Percentiles rank a stretch among this genome's conserved stretches.
These are phyloP conservation scores for Kurtzmaniella fragi DNA, from an alignment of 805 yeast species.

Conservation along the genomic window DNA sequence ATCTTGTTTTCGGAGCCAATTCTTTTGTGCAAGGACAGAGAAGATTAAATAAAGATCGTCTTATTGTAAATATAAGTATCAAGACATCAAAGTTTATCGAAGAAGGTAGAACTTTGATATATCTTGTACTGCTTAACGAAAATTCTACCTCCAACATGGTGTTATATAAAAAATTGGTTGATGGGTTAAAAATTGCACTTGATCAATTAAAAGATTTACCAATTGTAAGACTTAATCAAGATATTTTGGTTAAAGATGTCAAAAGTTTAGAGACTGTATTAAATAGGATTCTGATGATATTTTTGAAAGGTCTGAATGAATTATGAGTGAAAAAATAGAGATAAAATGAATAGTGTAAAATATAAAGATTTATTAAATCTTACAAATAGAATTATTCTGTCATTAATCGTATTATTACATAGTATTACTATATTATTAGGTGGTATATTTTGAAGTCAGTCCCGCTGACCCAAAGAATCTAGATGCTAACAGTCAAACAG, in stretches of 20 bases:
- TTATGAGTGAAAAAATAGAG: background rate
- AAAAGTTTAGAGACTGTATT: background rate
- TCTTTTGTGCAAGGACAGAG: conserved; percentile 15
- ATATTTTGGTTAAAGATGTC: conserved; percentile 1
- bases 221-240: conserved; percentile 1
- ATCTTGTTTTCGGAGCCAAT: conserved; percentile 22
- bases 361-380: background rate
- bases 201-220: background rate
- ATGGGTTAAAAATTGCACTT: conserved; percentile 6
- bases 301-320: background rate
- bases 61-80: conserved; percentile 22
- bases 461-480: background rate
- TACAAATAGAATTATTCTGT: too few relatives aligned
- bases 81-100: conserved; percentile 27
- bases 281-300: background rate
- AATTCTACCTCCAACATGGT: conserved; percentile 28
- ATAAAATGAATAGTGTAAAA: background rate
- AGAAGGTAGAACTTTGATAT: conserved; percentile 12
- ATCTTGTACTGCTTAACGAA: conserved; percentile 30
- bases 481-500: conserved; percentile 15
- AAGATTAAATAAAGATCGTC: conserved; percentile 30
- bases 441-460: background rate
- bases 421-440: too few relatives aligned
- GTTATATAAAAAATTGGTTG: conserved; percentile 35
- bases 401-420: too few relatives aligned